Base-by-base conservation (phyloP, 2,329 filamentous ascomycete species). In the Clathrospora elynae region DNA sequence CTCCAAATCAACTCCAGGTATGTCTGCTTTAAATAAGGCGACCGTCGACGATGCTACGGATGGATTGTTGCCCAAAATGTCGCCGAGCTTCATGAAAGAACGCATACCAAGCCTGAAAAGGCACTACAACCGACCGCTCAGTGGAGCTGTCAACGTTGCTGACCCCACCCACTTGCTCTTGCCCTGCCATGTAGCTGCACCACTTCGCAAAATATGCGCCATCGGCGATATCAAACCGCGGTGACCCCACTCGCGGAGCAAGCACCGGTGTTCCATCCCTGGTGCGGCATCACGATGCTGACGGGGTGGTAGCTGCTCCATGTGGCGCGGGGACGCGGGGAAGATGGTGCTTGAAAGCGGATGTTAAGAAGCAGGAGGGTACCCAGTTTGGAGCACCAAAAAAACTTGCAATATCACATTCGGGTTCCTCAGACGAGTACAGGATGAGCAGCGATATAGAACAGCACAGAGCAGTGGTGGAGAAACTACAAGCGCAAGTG, bases 361-460 rank as follows among this genome's bases (percentile, higher is more conserved):
- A 23, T 14, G 19, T 50, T 59, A 49, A 62, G 51, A 54, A 50
- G 45, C 34, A 31, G 30, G 17, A 22, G 14, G 4, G 22, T n/a
- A n/a, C n/a, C n/a, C n/a, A n/a, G n/a, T n/a, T n/a, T n/a, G n/a
- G n/a, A n/a, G n/a, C n/a, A n/a, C 19, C 14, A 25, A 11, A 22
- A 1, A 11, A 9, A 17, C 6, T 12, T 4, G 16, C 17, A 19
- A 11, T 12, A 10, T 13, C 20, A 8, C n/a, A 4, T 7, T 19
- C 17, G n/a, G n/a, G n/a, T 13, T 3, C 16, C 3, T 11, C 16
- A 23, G n/a, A 35, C 22, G 6, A 4, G 14, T 7, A 23, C 32
- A 58, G 30, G 13, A 66, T 66, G 62, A 41, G 41, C 30, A 64
- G 40, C 43, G 62, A 66, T 43, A 49, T 66, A 28, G 59, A 62